Conservation (phyloP, 768 basidiomycete species). For the Calocybe cyanea region DNA sequence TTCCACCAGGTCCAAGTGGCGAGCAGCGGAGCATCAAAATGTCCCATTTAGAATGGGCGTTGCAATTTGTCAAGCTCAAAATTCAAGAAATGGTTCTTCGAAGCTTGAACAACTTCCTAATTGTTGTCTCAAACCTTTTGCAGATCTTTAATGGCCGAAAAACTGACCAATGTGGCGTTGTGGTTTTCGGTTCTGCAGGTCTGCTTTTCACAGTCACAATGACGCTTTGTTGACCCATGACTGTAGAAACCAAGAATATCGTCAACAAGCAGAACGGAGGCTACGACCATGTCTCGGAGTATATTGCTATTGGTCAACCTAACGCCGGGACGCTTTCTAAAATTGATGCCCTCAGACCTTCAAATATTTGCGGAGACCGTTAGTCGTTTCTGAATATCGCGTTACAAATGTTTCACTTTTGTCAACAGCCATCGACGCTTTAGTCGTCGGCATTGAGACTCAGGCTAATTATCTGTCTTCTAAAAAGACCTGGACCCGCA, state of each 20-base stretch:
- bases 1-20: constrained; percentile 49
- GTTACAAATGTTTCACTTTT: background rate
- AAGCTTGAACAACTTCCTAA: background rate
- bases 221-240: constrained; percentile 3
- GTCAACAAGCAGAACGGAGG: constrained; percentile 59
- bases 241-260: constrained; percentile 60
- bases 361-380: constrained; percentile 64
- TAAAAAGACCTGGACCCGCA: constrained; percentile 84
- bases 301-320: constrained; percentile 64
- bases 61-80: constrained; percentile 87
- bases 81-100: constrained; percentile 79
- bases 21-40: constrained; percentile 52
- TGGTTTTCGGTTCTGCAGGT: constrained; percentile 84
- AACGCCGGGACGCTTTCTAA: constrained; percentile 64
- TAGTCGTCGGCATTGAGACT: constrained; percentile 84
- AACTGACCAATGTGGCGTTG: constrained; percentile 91
- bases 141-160: constrained; percentile 91
- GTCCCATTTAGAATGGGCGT: constrained; percentile 75
- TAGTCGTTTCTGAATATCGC: constrained; percentile 21
- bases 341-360: constrained; percentile 56
- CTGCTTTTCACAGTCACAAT: background rate
- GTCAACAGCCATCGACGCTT: constrained; percentile 70
- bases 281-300: constrained; percentile 72
- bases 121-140: background rate
- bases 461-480: constrained; percentile 61